phyloP scores from a whole-genome alignment of 768 basidiomycete genomes.

The Lactarius trivialis region DNA sequence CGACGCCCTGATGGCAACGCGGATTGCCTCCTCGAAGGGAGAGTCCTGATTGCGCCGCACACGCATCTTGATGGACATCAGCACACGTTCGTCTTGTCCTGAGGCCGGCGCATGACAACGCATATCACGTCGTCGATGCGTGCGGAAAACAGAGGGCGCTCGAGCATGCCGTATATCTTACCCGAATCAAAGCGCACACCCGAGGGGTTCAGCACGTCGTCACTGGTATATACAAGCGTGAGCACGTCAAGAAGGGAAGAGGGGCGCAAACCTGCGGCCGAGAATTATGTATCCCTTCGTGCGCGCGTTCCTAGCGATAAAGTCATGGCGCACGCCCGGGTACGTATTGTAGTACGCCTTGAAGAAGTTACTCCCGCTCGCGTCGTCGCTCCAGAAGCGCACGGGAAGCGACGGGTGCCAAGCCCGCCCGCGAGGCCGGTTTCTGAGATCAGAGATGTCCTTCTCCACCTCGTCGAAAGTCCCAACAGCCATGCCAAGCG shows the following conservation, averaged over 20 bases:
- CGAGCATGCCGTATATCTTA: slow-evolving; percentile 60
- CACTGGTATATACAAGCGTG: slow-evolving; percentile 33
- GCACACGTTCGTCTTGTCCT: slow-evolving; percentile 68
- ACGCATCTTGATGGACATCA: slow-evolving; percentile 68
- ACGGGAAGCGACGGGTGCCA: slow-evolving; percentile 63
- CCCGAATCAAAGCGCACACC: slow-evolving; percentile 78
- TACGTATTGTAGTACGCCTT: slow-evolving; percentile 61
- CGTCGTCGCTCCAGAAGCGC: slow-evolving; percentile 59
- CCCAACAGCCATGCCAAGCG: too few relatives aligned
- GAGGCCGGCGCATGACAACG: slow-evolving; percentile 52
- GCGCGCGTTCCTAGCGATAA: slow-evolving; percentile 53
- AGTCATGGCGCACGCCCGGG: slow-evolving; percentile 60
- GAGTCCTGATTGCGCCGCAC: slow-evolving; percentile 40
- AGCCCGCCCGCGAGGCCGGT: slow-evolving; percentile 48
- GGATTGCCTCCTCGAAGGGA: slow-evolving; percentile 43
- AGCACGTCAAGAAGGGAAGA: slow-evolving; percentile 12
- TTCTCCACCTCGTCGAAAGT: slow-evolving; percentile 50
- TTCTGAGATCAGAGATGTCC: slow-evolving; percentile 45
- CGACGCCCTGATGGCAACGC: slow-evolving; percentile 46
- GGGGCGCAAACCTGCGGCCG: slow-evolving; percentile 44
- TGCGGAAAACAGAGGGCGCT: too few relatives aligned
- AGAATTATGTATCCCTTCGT: slow-evolving; percentile 45
- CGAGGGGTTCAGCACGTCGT: slow-evolving; percentile 71
- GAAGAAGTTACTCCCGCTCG: slow-evolving; percentile 45
- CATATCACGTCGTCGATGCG: too few relatives aligned